Evolutionary conservation across 257 asterid genomes (phyloP), one percentile per base, ranked within the genome.

Genomic region (Capsicum baccatum): DNA sequence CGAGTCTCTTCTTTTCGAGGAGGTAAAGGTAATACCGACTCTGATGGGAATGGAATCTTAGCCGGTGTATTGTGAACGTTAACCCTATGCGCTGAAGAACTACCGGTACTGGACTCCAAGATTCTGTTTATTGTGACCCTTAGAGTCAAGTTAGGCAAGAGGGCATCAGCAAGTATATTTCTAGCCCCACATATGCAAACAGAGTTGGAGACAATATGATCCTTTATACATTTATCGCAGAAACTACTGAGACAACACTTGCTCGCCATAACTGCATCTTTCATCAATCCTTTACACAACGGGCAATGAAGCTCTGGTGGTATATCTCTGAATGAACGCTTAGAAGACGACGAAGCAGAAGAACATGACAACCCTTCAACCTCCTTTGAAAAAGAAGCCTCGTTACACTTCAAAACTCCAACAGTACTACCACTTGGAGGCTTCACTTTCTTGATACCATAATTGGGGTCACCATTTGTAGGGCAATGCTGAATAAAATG

Each of bases 401-500:
- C 98, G 71, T 94, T 91, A 84, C 98, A 97, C 93, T 88, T 92
- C 90, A 94, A 83, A 83, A 93, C 97, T 63, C 93, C 99, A 80
- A 84, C 92, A 26, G 33, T 26, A 62, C 93, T 97, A 79, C 97
- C 98, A 88, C 97, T 93, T 50, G 98, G 96, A 63, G 97, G 97
- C 76, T 93, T 95, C 84, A 92, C 91, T 91, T 96, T 92, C 90
- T 85, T 94, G 73, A 97, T 87, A 91, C 95, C 99, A 87, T 86
- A 97, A 87, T 89, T 91, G 42, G 94, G 98, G 87, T 97, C 99
- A 63, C 99, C 98, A 89, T 95, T 97, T 35, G 99, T 97, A 78
- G 98, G 97, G 87, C 99, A 97, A 69, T 94, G 98, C 89, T 97
- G 99, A 86, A 97, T 97, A 79, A 97, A 93, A 87, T 97, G 99